phyloP scores from a whole-genome alignment of 169 alveolate genomes.

The Theileria equi region DNA sequence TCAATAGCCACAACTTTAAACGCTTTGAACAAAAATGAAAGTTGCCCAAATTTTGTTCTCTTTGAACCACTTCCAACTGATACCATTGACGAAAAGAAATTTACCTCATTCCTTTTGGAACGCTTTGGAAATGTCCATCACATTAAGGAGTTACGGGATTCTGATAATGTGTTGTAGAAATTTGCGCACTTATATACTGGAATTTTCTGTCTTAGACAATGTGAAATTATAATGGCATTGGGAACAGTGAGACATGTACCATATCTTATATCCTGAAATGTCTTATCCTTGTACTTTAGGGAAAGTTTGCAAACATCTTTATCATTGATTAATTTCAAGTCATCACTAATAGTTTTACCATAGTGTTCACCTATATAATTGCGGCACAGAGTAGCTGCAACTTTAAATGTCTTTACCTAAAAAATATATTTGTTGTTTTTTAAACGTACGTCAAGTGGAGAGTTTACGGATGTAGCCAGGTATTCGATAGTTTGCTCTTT shows the following conservation, averaged over 20 bases:
- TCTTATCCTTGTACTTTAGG: background rate
- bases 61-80: conserved; percentile 31
- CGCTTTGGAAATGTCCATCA: conserved; percentile 28
- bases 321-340: conserved; percentile 1
- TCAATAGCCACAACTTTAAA: conserved; percentile 17
- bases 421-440: background rate
- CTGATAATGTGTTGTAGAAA: background rate
- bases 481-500: conserved; percentile 5
- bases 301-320: background rate
- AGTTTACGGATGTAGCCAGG: conserved; percentile 47
- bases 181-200: conserved; percentile 54
- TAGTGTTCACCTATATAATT: conserved; percentile 17
- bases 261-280: conserved; percentile 7
- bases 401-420: conserved; percentile 31
- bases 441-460: conserved; percentile 53
- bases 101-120: conserved; percentile 24
- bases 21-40: conserved; percentile 2
- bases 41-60: conserved; percentile 4
- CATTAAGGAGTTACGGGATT: background rate
- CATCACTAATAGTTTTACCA: conserved; percentile 26
- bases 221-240: conserved; percentile 38
- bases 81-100: background rate
- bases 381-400: conserved; percentile 42
- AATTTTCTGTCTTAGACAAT: conserved; percentile 42
- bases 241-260: background rate